These are phyloP conservation scores for Globisporangium rhizosaccharum DNA, from an alignment of 352 stramenopile genomes.

Conservation along the genomic window DNA sequence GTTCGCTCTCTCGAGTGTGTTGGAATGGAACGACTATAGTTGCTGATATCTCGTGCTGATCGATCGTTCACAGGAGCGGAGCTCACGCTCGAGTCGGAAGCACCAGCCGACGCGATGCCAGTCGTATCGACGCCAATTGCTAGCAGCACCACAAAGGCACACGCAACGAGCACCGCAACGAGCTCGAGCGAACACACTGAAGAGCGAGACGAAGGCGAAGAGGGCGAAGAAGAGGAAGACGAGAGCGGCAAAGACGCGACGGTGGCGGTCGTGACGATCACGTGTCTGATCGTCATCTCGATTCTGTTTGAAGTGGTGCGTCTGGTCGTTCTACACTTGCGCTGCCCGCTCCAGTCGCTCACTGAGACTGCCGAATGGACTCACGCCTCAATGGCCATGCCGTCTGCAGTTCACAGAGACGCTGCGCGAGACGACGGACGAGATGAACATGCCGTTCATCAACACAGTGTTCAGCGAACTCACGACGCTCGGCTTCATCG, in stretches of 20 bases:
- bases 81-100: background rate
- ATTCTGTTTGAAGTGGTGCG: conserved; percentile 54
- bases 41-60: background rate
- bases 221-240: conserved; percentile 10
- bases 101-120: conserved; percentile 1
- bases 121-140: background rate
- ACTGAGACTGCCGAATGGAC: background rate
- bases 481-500: conserved; percentile 73
- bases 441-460: conserved; percentile 70
- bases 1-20: background rate
- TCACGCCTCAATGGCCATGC: background rate
- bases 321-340: background rate
- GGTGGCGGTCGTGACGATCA: conserved; percentile 50
- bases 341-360: background rate
- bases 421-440: conserved; percentile 46
- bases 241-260: conserved; percentile 25
- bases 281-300: conserved; percentile 50
- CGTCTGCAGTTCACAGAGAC: conserved; percentile 22
- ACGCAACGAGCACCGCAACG: background rate
- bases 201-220: conserved; percentile 7
- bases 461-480: conserved; percentile 64
- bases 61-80: background rate
- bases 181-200: background rate
- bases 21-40: background rate
- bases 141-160: too few relatives aligned